Conservation (phyloP, 2,329 filamentous ascomycete genomes). For the Neodidymelliopsis sp. region DNA sequence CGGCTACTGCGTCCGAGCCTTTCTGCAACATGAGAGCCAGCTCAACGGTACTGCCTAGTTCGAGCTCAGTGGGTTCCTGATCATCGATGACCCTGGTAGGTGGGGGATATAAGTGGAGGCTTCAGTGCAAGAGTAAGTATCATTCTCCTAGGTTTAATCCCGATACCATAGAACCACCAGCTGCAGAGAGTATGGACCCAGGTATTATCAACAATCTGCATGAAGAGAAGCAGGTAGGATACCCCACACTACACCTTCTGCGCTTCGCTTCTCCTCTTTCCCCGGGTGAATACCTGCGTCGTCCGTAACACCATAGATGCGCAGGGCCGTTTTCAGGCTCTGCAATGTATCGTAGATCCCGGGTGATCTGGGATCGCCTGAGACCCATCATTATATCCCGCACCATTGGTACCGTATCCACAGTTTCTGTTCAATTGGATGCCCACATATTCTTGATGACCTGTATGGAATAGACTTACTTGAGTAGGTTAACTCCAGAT, state of each 20-base stretch:
- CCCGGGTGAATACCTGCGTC: conserved; percentile 20
- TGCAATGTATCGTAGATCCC: conserved; percentile 24
- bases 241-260: conserved; percentile 21
- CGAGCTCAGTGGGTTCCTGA: background rate
- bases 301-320: conserved; percentile 20
- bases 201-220: background rate
- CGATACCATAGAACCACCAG: no score
- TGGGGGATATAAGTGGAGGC: background rate
- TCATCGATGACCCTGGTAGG: background rate
- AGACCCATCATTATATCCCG: conserved; percentile 17
- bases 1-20: no score
- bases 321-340: conserved; percentile 23
- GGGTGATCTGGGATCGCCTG: conserved; percentile 12
- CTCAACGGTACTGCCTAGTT: background rate
- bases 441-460: background rate
- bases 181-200: no score
- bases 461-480: conserved; percentile 1
- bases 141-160: no score
- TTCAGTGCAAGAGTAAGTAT: background rate
- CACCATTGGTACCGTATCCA: conserved; percentile 10
- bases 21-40: background rate
- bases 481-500: conserved; percentile 3
- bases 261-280: conserved; percentile 34
- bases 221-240: conserved; percentile 13
- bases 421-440: conserved; percentile 1